These are phyloP conservation scores for Pseudozyma pruni DNA, from an alignment of 1,284 basidiomycete species.

Conservation along the genomic window DNA sequence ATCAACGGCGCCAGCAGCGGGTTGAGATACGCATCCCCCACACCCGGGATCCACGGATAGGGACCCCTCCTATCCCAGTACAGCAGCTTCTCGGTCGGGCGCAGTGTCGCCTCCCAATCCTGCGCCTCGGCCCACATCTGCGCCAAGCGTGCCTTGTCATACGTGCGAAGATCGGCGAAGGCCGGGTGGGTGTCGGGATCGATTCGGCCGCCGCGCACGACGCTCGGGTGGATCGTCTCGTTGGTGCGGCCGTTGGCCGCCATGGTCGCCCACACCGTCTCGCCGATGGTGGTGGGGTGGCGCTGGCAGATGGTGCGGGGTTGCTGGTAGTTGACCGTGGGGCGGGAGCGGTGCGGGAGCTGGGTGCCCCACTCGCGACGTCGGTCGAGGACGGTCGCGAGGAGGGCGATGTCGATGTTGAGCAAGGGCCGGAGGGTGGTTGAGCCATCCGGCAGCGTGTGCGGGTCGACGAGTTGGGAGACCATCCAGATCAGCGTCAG, in stretches of 20 bases:
- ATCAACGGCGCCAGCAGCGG: constrained; percentile 16
- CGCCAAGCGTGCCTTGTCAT: constrained; percentile 12
- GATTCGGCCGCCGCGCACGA: constrained; percentile 37
- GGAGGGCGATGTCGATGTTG: constrained; percentile 38
- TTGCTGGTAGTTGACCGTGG: constrained; percentile 23
- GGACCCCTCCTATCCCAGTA: constrained; percentile 24
- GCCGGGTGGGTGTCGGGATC: constrained; percentile 8
- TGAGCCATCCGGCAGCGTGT: constrained; percentile 21
- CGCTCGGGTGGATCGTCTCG: constrained; percentile 50
- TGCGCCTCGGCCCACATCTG: constrained; percentile 38
- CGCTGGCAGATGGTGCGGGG: constrained; percentile 15
- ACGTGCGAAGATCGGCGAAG: constrained; percentile 28
- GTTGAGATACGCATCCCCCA: constrained; percentile 12
- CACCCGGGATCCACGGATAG: constrained; percentile 22
- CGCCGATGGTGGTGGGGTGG: constrained; percentile 11
- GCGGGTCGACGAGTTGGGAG: constrained; percentile 46
- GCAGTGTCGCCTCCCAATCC: constrained; percentile 14
- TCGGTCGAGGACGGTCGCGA: constrained; percentile 42
- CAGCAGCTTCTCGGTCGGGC: constrained; percentile 38
- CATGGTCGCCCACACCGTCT: constrained; percentile 43
- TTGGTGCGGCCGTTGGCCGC: constrained; percentile 18
- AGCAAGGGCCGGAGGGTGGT: constrained; percentile 40
- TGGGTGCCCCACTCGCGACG: constrained; percentile 48
- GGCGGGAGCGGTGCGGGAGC: constrained; percentile 38
- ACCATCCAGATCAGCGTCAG: constrained; percentile 65